Evolutionary conservation across 345 rosid species (phyloP).

Genomic region (Rhizophora apiculata): DNA sequence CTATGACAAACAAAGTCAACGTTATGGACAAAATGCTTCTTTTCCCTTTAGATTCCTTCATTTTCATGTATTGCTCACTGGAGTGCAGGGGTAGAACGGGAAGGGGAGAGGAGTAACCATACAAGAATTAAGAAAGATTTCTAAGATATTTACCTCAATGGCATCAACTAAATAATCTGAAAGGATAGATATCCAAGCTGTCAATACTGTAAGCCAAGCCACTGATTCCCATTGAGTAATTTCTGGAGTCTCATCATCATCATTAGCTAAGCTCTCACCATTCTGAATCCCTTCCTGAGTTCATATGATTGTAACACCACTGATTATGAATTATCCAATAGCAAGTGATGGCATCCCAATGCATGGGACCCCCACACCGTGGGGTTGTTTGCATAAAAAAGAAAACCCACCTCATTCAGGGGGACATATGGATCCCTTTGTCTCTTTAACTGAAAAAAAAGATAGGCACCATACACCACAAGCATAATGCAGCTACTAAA

Average conservation of each 20-base stretch:
- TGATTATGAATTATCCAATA: background rate
- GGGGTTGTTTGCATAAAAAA: conserved; percentile 2
- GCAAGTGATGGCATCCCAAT: background rate
- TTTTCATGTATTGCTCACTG: too few relatives aligned
- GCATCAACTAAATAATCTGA: conserved; percentile 92
- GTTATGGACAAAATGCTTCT: background rate
- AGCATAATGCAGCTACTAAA: conserved; percentile 96
- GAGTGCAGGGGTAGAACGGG: too few relatives aligned
- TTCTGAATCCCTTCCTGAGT: conserved; percentile 56
- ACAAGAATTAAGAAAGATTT: too few relatives aligned
- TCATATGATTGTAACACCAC: conserved; percentile 20
- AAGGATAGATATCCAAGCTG: conserved; percentile 84
- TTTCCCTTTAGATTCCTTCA: too few relatives aligned
- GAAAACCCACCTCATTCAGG: conserved; percentile 52
- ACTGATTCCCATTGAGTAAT: conserved; percentile 78
- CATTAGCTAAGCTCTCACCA: conserved; percentile 34
- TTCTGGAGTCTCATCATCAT: conserved; percentile 65
- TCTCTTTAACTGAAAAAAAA: conserved; percentile 70
- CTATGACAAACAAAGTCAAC: background rate
- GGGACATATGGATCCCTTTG: conserved; percentile 51
- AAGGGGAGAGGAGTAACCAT: too few relatives aligned
- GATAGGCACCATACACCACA: conserved; percentile 77
- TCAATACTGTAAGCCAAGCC: conserved; percentile 80
- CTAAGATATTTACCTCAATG: conserved; percentile 53
- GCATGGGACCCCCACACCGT: too few relatives aligned